phyloP scores from a whole-genome alignment of 371 early-diverging fungal species.

The Phascolomyces articulosus region DNA sequence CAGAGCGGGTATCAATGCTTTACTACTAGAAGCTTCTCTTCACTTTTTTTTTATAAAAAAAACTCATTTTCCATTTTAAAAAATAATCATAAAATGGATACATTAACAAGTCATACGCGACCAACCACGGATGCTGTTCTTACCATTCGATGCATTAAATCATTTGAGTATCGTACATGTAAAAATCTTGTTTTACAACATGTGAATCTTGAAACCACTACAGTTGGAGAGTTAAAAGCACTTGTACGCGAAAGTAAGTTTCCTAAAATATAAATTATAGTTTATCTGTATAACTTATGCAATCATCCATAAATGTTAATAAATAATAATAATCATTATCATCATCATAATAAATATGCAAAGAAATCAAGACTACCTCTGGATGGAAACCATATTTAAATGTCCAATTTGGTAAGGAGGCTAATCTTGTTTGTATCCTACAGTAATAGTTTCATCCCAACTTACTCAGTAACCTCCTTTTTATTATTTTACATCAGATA shows the following conservation, averaged over 20 bases:
- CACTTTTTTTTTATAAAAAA: neutral
- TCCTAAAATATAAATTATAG: too few species aligned
- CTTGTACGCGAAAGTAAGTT: slow-evolving; percentile 69
- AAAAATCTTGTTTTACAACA: slow-evolving; percentile 82
- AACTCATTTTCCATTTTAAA: too few species aligned
- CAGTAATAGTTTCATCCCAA: too few species aligned
- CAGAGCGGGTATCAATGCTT: too few species aligned
- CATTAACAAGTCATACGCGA: slow-evolving; percentile 56
- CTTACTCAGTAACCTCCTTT: neutral
- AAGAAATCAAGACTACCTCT: slow-evolving; percentile 65
- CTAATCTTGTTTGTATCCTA: neutral
- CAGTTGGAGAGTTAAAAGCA: slow-evolving; percentile 71
- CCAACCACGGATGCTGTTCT: slow-evolving; percentile 64
- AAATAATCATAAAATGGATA: slow-evolving; percentile 1
- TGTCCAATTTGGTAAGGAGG: slow-evolving; percentile 60
- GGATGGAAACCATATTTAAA: slow-evolving; percentile 79
- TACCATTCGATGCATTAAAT: slow-evolving; percentile 89
- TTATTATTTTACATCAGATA: slow-evolving; percentile 51
- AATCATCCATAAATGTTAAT: neutral
- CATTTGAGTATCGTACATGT: slow-evolving; percentile 87
- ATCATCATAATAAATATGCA: neutral
- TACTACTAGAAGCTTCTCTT: neutral
- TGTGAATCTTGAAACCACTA: slow-evolving; percentile 68
- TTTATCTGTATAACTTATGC: neutral
- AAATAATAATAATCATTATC: neutral